Conservation (phyloP, 805 yeast species). For the Grigorovia yakushimaensis region DNA sequence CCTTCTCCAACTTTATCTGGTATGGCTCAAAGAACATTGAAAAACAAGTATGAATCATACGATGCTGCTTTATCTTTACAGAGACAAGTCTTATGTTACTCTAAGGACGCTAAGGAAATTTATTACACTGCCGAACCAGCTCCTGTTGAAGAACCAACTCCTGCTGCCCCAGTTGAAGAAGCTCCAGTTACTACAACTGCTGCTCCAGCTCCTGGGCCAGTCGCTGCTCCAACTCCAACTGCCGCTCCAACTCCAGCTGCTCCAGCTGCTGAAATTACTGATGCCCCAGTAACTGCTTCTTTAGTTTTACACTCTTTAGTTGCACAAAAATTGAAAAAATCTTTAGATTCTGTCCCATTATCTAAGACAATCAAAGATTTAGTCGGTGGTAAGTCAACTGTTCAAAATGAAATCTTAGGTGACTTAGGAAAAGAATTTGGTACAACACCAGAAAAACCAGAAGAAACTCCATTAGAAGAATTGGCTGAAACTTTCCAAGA, state of each 20-base stretch:
- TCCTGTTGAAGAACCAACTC: slow-evolving; percentile 29
- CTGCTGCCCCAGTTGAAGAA: slow-evolving; percentile 19
- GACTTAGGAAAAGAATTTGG: slow-evolving; percentile 98
- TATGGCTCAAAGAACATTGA: slow-evolving; percentile 95
- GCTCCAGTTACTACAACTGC: slow-evolving; percentile 28
- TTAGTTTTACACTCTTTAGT: slow-evolving; percentile 80
- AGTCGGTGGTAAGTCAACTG: slow-evolving; percentile 97
- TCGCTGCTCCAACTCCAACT: slow-evolving; percentile 45
- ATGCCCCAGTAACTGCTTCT: slow-evolving; percentile 80
- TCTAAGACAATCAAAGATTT: slow-evolving; percentile 92
- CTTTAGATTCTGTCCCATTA: slow-evolving; percentile 76
- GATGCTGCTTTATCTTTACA: slow-evolving; percentile 86
- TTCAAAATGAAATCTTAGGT: slow-evolving; percentile 97
- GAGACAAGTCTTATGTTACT: slow-evolving; percentile 89
- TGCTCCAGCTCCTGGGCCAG: slow-evolving; percentile 40
- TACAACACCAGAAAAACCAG: slow-evolving; percentile 97
- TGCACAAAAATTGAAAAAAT: slow-evolving; percentile 91
- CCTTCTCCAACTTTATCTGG: slow-evolving; percentile 98
- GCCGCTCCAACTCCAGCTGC: slow-evolving; percentile 65
- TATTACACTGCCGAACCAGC: slow-evolving; percentile 83
- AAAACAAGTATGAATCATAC: slow-evolving; percentile 86
- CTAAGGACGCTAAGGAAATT: slow-evolving; percentile 92
- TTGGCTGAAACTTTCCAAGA: slow-evolving; percentile 94
- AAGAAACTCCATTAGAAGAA: slow-evolving; percentile 92
- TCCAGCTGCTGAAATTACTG: slow-evolving; percentile 77